Evolutionary conservation across 2,329 filamentous ascomycete genomes (phyloP).

Genomic region (Curvularia lunata): DNA sequence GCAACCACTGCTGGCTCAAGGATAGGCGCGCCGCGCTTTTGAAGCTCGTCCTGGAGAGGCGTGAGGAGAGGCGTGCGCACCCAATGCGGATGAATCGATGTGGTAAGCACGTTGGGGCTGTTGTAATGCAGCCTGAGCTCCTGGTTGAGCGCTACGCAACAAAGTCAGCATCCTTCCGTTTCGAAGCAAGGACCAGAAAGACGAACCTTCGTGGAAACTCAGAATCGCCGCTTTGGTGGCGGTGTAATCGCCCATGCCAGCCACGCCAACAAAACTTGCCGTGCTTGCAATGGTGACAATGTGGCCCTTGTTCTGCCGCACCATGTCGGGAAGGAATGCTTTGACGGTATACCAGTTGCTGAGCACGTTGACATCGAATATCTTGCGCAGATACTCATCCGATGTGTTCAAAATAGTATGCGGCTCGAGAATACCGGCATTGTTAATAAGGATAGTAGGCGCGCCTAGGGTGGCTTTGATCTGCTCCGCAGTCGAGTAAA

Average conservation of each 20-base stretch:
- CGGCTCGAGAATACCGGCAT: constrained; percentile 41
- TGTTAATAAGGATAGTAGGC: constrained; percentile 47
- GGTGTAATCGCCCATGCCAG: constrained; percentile 60
- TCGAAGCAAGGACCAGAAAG: constrained; percentile 40
- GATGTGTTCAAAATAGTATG: constrained; percentile 44
- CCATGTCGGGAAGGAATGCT: constrained; percentile 48
- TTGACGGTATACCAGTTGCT: constrained; percentile 45
- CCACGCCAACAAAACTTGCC: constrained; percentile 57
- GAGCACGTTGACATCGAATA: constrained; percentile 49
- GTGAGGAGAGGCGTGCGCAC: constrained; percentile 50
- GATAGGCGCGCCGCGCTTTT: constrained; percentile 37
- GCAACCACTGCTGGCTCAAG: constrained; percentile 50
- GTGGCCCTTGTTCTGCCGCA: constrained; percentile 55
- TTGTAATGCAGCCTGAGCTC: constrained; percentile 51
- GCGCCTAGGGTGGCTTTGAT: constrained; percentile 33
- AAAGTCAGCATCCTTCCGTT: constrained; percentile 9
- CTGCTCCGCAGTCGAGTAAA: constrained; percentile 33
- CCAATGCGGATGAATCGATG: constrained; percentile 53
- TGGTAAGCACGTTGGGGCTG: constrained; percentile 51
- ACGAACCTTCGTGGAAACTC: constrained; percentile 60
- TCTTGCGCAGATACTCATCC: constrained; percentile 40
- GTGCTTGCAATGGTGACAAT: constrained; percentile 63
- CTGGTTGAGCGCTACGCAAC: constrained; percentile 37
- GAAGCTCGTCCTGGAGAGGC: constrained; percentile 42
- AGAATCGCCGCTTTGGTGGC: constrained; percentile 60